These are phyloP conservation scores for Gigaspora rosea DNA, from an alignment of 192 early-diverging fungal species.

Conservation along the genomic window DNA sequence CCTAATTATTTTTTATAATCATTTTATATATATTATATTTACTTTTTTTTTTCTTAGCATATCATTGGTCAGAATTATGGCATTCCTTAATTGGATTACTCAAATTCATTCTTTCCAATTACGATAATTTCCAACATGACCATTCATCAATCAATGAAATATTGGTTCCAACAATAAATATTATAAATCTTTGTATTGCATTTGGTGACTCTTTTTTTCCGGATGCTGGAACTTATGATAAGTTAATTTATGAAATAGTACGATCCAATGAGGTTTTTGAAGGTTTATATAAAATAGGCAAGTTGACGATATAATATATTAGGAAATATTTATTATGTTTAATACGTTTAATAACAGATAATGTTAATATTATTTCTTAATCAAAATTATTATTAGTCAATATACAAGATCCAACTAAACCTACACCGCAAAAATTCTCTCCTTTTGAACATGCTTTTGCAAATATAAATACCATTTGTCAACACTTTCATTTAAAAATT, in stretches of 20 bases:
- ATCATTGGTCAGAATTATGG: conserved; percentile 61
- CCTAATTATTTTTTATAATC: not conserved
- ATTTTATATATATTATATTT: not conserved
- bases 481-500: conserved; percentile 23
- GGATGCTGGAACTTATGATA: conserved; percentile 53
- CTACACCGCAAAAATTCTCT: not conserved
- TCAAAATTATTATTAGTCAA: not conserved
- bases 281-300: conserved; percentile 1
- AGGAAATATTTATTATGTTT: not conserved
- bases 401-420: not conserved
- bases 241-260: conserved; percentile 58
- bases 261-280: conserved; percentile 36
- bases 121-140: conserved; percentile 38
- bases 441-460: not conserved
- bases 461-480: conserved; percentile 27
- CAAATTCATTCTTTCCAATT: conserved; percentile 47
- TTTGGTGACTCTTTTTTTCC: conserved; percentile 53
- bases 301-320: not conserved
- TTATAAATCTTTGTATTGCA: conserved; percentile 52
- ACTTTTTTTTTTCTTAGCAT: conserved; percentile 35
- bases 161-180: conserved; percentile 33
- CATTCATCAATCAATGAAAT: conserved; percentile 2
- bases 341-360: not conserved
- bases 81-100: conserved; percentile 47
- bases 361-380: no score